Evolutionary conservation across 2,329 filamentous ascomycete species (phyloP).

Genomic region (Ascochyta pisi): DNA sequence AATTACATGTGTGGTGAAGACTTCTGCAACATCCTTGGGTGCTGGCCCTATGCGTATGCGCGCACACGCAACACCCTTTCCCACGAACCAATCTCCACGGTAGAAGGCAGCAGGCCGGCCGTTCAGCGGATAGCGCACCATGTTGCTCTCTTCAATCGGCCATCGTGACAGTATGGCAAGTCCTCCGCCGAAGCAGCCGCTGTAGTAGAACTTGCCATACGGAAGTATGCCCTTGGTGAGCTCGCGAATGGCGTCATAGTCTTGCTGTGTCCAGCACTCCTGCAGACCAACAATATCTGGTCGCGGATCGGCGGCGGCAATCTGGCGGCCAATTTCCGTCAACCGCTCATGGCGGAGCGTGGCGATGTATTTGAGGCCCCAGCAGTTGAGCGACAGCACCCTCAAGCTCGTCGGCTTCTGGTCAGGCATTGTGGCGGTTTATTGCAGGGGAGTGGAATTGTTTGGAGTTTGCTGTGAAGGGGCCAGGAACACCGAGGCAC

Average conservation of each 20-base stretch:
- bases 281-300: slow-evolving; percentile 92
- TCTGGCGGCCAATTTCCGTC: slow-evolving; percentile 79
- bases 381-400: slow-evolving; percentile 92
- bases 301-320: slow-evolving; percentile 70
- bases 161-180: slow-evolving; percentile 88
- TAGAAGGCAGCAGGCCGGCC: slow-evolving; percentile 93
- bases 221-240: slow-evolving; percentile 78
- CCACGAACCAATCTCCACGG: slow-evolving; percentile 94
- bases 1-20: slow-evolving; percentile 86
- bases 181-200: slow-evolving; percentile 87
- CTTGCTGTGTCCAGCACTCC: slow-evolving; percentile 89
- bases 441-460: neutral
- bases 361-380: slow-evolving; percentile 90
- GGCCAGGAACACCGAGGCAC: slow-evolving; percentile 18
- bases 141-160: slow-evolving; percentile 88
- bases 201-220: slow-evolving; percentile 91
- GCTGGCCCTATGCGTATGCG: slow-evolving; percentile 73
- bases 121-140: slow-evolving; percentile 89
- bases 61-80: slow-evolving; percentile 89
- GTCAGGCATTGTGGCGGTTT: slow-evolving; percentile 30
- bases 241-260: slow-evolving; percentile 79
- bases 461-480: slow-evolving; percentile 19
- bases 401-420: slow-evolving; percentile 64
- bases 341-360: slow-evolving; percentile 79
- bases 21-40: slow-evolving; percentile 74